Percentiles rank a stretch among this genome's conserved stretches.
Conservation (phyloP, 179 eudicot species). For the Silene coronaria region DNA sequence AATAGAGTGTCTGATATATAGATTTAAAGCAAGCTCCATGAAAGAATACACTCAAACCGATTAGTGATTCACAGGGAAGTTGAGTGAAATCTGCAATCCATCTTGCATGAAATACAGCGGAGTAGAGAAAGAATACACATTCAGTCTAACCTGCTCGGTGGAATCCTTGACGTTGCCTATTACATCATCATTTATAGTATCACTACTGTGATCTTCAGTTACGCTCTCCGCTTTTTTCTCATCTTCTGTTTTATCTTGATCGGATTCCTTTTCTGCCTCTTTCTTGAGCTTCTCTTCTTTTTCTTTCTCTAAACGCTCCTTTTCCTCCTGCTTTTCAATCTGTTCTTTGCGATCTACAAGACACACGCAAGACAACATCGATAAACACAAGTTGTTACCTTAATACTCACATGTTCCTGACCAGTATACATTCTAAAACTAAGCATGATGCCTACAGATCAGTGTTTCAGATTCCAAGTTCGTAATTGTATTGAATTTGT, state of each 20-base stretch:
- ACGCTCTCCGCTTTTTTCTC: conserved; percentile 33
- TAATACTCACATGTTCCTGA: neutral
- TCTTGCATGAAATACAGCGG: conserved; percentile 4
- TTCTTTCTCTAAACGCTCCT: conserved; percentile 77
- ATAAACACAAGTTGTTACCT: neutral
- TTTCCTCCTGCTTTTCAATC: conserved; percentile 93
- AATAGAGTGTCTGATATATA: neutral
- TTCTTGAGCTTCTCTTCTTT: conserved; percentile 71
- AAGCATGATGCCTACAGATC: conserved; percentile 2
- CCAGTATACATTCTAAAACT: conserved; percentile 5
- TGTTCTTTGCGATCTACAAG: conserved; percentile 72
- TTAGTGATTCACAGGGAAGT: neutral
- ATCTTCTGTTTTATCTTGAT: conserved; percentile 33
- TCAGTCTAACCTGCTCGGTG: conserved; percentile 46
- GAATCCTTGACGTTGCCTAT: conserved; percentile 40
- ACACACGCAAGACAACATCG: neutral
- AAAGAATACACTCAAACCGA: neutral
- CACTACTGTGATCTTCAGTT: conserved; percentile 30
- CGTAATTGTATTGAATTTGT: neutral
- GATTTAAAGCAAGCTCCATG: neutral
- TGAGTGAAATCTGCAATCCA: neutral
- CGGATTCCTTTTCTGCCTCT: conserved; percentile 48
- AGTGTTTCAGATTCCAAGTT: neutral
- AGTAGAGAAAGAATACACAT: conserved; percentile 1
- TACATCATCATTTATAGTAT: conserved; percentile 34